Percentiles rank a stretch among this genome's conserved stretches.
phyloP scores from a whole-genome alignment of 805 yeast species.

The Tetrapisispora nanseiensis region DNA sequence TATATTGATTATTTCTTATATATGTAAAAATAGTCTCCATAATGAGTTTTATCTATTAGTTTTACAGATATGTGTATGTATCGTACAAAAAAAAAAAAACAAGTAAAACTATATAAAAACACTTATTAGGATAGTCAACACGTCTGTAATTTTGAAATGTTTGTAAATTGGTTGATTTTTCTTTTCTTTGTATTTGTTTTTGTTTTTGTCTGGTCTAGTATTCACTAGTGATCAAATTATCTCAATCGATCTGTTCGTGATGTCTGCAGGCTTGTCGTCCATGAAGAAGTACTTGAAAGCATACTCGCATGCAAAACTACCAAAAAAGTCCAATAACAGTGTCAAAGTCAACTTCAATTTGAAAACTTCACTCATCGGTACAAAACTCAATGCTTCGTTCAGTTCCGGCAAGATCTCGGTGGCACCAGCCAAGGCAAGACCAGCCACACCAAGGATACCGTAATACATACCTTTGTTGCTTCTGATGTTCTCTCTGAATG shows the following conservation, averaged over 20 bases:
- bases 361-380: conserved; percentile 68
- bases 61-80: no score
- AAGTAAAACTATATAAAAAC: no score
- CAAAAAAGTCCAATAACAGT: conserved; percentile 65
- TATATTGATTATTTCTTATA: no score
- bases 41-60: no score
- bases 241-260: conserved; percentile 38
- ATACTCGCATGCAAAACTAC: conserved; percentile 68
- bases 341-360: conserved; percentile 66
- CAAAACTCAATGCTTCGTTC: conserved; percentile 86
- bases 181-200: no score
- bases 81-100: no score
- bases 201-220: no score
- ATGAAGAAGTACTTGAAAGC: conserved; percentile 76
- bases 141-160: no score
- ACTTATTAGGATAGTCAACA: no score
- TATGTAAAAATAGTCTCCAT: no score
- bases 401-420: conserved; percentile 92
- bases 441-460: conserved; percentile 86
- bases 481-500: conserved; percentile 82
- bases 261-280: conserved; percentile 89
- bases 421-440: conserved; percentile 79
- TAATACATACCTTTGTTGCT: conserved; percentile 96
- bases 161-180: no score
- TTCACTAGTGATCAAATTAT: neutral